phyloP scores from a whole-genome alignment of 116 monocot species.

The Cymodocea nodosa region DNA sequence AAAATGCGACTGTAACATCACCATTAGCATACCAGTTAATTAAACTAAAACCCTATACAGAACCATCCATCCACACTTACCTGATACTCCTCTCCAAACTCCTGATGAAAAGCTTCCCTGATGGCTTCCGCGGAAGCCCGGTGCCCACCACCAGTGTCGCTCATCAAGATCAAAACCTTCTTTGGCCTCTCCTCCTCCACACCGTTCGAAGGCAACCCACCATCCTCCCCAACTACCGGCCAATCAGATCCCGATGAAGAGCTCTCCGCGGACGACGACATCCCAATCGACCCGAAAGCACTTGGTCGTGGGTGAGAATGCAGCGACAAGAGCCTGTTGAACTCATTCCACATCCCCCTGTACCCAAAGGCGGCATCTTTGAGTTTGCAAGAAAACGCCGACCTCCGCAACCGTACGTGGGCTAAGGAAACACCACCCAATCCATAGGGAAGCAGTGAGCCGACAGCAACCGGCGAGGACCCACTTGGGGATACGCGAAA shows the following conservation, averaged over 20 bases:
- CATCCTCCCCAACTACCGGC: conserved; percentile 22
- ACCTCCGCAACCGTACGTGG: not conserved
- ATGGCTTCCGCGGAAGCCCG: conserved; percentile 96
- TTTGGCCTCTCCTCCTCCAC: conserved; percentile 31
- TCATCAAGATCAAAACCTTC: conserved; percentile 97
- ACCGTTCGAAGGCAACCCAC: conserved; percentile 13
- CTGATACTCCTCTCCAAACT: conserved; percentile 88
- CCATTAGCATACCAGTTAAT: not conserved
- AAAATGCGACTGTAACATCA: conserved; percentile 7
- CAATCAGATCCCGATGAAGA: conserved; percentile 6
- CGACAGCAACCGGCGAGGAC: not conserved
- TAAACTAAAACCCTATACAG: not conserved
- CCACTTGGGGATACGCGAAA: conserved; percentile 2
- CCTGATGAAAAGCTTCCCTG: conserved; percentile 66
- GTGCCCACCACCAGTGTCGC: conserved; percentile 96
- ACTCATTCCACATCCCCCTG: conserved; percentile 4
- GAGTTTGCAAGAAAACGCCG: conserved; percentile 7
- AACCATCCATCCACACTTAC: conserved; percentile 14
- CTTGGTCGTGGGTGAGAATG: not conserved
- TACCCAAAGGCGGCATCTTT: conserved; percentile 2
- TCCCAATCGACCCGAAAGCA: conserved; percentile 16
- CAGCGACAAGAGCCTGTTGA: conserved; percentile 4
- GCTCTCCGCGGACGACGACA: conserved; percentile 7
- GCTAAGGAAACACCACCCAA: not conserved
- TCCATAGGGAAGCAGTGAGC: not conserved